Base-by-base conservation (phyloP, 2,329 filamentous ascomycete species). In the Curvularia sp. region DNA sequence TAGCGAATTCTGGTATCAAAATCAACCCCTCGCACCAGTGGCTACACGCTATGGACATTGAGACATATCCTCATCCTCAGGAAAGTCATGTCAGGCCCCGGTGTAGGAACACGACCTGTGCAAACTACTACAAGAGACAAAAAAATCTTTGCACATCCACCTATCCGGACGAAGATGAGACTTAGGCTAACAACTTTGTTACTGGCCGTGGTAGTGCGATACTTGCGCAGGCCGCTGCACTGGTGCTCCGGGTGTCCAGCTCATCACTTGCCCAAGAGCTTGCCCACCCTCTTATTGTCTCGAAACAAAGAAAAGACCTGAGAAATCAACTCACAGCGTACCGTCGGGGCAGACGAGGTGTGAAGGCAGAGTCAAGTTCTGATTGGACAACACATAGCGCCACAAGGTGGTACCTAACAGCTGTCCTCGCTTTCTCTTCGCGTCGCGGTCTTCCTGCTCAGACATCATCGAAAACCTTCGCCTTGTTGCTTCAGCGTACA, bases 21-120 rank as follows among this genome's bases (percentile, higher is more conserved):
- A 18, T 67, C 30, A 55, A 57, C 42, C 65, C 64, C 39, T 64
- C 59, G 31, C 31, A 63, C 41, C 20, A 61, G 22, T 67, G 63
- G 63, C 59, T 64, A 31, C 63, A 67, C 35, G 61, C 63, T 41
- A 66, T 67, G 59, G 61, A 67, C 39, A 52, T 53, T 24, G n/a
- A 54, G 35, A 61, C 64, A 61, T 67, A 65, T 39, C 35, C 61
- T 49, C 61, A 60, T 50, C 55, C 63, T 28, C 51, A 57, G 30
- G 56, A 50, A 61, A 57, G 47, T 57, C 41, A 57, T 51, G 50
- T 65, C 56, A 62, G 61, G 39, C 64, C 63, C 35, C 42, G 58
- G 49, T 65, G 59, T 49, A 64, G 24, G 51, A 53, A 64, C 39
- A 20, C 28, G 35, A 42, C 51, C 55, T 65, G 49, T 5, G 26